These are phyloP conservation scores for Beauveria asiatica DNA, from an alignment of 2,329 filamentous ascomycete genomes.

Conservation along the genomic window DNA sequence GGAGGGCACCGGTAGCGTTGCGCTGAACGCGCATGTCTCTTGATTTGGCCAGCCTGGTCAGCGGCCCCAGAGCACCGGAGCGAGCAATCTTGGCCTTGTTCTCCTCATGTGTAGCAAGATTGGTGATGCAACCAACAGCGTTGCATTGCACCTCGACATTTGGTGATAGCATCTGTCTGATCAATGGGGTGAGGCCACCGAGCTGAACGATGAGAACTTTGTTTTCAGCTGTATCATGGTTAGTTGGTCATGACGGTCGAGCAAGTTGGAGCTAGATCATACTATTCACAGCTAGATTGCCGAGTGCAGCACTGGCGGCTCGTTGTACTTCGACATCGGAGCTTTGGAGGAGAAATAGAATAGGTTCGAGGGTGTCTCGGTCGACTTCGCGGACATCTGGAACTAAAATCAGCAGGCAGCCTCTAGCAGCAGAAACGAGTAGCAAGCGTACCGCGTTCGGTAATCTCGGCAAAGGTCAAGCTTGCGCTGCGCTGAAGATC, in stretches of 20 bases:
- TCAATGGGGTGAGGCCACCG: conserved; percentile 81
- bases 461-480: conserved; percentile 97
- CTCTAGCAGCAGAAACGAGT: neutral
- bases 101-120: conserved; percentile 94
- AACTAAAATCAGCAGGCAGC: conserved; percentile 13
- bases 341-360: conserved; percentile 89
- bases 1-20: conserved; percentile 88
- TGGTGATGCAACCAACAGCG: conserved; percentile 97
- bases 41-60: conserved; percentile 89
- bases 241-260: conserved; percentile 24
- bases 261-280: conserved; percentile 27
- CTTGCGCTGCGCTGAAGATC: conserved; percentile 95
- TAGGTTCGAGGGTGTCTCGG: conserved; percentile 88
- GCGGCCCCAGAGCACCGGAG: conserved; percentile 81
- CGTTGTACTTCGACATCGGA: conserved; percentile 95
- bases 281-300: conserved; percentile 97
- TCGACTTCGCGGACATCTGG: conserved; percentile 95
- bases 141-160: conserved; percentile 99
- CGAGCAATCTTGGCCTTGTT: conserved; percentile 98
- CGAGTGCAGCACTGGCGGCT: conserved; percentile 89
- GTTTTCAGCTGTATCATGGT: conserved; percentile 71
- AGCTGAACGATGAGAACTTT: conserved; percentile 94
- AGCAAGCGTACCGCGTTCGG: conserved; percentile 71
- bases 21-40: conserved; percentile 98
- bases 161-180: conserved; percentile 94